Conservation (phyloP, 2,329 filamentous ascomycete species). For the Ampelomyces quisqualis region DNA sequence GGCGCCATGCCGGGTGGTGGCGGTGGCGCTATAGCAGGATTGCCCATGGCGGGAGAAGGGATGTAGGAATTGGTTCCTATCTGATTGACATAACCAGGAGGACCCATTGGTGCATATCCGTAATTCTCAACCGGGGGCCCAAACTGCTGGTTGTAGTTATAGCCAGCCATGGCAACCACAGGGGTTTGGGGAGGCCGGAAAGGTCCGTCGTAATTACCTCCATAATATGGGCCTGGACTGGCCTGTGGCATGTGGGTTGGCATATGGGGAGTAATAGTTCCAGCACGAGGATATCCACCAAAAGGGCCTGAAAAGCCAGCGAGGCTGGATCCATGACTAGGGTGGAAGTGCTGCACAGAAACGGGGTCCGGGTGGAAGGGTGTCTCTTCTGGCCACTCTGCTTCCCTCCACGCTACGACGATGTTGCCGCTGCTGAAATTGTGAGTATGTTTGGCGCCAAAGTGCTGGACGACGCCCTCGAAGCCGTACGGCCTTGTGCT, state of each 20-base stretch:
- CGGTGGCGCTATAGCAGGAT: constrained; percentile 30
- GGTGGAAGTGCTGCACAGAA: constrained; percentile 40
- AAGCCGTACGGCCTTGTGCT: constrained; percentile 71
- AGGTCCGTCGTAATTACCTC: constrained; percentile 38
- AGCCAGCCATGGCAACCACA: constrained; percentile 22
- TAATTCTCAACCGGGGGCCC: constrained; percentile 34
- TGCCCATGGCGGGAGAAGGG: constrained; percentile 35
- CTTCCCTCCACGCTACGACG: constrained; percentile 72
- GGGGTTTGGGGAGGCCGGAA: constrained; percentile 40
- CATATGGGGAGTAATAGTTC: constrained; percentile 41
- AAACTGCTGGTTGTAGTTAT: constrained; percentile 36
- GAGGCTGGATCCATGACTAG: constrained; percentile 34
- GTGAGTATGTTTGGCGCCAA: constrained; percentile 76
- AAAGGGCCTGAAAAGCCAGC: constrained; percentile 35
- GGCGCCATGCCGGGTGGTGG: constrained; percentile 25
- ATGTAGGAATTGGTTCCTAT: constrained; percentile 30
- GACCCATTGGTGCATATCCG: constrained; percentile 33
- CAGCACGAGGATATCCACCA: constrained; percentile 42
- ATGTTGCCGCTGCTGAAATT: constrained; percentile 68
- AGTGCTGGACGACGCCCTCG: constrained; percentile 79
- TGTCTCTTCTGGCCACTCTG: constrained; percentile 75
- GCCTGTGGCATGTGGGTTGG: constrained; percentile 38
- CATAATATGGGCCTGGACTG: constrained; percentile 43
- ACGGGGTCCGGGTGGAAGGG: constrained; percentile 67
- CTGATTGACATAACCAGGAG: constrained; percentile 30